Base-by-base conservation (phyloP, 2,329 filamentous ascomycete species). In the Iodosphaeria phyllophila region DNA sequence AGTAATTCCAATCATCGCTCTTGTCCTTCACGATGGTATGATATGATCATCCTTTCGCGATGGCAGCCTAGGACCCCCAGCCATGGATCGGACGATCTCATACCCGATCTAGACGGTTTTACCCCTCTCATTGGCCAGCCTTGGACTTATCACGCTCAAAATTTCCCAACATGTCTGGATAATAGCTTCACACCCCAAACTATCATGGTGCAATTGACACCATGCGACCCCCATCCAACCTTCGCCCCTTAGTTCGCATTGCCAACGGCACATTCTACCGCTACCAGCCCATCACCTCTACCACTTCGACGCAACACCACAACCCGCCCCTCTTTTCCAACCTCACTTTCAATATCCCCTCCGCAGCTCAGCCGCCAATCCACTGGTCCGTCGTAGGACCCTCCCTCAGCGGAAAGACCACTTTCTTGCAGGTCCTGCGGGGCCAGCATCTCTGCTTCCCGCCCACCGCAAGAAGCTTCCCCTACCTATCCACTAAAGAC, bases 341-440 rank as follows among this genome's bases (percentile, higher is more conserved):
- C 27, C 46, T 93, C 35, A 68, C 48, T 28, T 79, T 93, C 42
- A 60, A 63, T 19, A 52, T 95, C 1, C 66, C 74, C 0, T 70
- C 73, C 5, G 47, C 54, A 19, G 43, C 59, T 5, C 35, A 50
- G 0, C 43, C 44, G 4, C 46, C 51, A 9, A 63, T 76, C 35
- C 68, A 80, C 44, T 95, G 84, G 84, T 77, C 79, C 19, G 58
- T 98, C 19, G 59, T 95, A 14, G 83, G 82, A 0, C 71, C 80
- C 0, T 83, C 77, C 0, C 65, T 76, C 2, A 65, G 73, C 1
- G 78, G 78, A 1, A 79, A 86, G 44, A 91, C 83, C 1, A 76
- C 76, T 0, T 73, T 98, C 28, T 59, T 95, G 4, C 68, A 92
- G 31, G 55, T 86, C 12, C 56, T 95, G 7, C 61, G 72, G 16